Conservation (phyloP, 176 grass and related monocot genomes). For the Lolium perenne region DNA sequence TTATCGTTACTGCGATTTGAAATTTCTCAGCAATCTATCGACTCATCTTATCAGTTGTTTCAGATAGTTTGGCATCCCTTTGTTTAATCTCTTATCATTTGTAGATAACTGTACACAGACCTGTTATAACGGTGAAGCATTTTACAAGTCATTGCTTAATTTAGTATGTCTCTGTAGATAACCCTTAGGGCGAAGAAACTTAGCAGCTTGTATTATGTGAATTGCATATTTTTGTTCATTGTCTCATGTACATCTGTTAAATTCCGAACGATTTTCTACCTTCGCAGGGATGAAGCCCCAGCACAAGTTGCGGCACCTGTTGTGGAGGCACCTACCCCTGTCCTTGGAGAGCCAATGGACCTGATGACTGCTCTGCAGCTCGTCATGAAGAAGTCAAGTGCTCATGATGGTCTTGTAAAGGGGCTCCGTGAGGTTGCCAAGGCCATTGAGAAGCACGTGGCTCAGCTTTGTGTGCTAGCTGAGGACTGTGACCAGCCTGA, state of each 20-base stretch:
- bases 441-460: conserved; percentile 68
- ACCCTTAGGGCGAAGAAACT: not conserved
- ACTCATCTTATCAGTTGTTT: too few relatives aligned
- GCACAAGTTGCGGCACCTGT: conserved; percentile 13
- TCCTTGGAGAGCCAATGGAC: conserved; percentile 80
- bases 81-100: not conserved
- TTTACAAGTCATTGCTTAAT: too few relatives aligned
- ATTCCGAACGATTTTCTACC: not conserved
- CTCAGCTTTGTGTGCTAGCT: conserved; percentile 68
- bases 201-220: not conserved
- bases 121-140: too few relatives aligned
- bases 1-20: too few relatives aligned
- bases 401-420: conserved; percentile 71
- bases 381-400: conserved; percentile 70
- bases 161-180: too few relatives aligned
- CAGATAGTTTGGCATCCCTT: too few relatives aligned
- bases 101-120: not conserved
- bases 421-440: conserved; percentile 71
- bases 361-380: conserved; percentile 76
- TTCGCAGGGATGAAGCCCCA: conserved; percentile 57
- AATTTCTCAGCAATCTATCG: too few relatives aligned
- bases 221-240: not conserved
- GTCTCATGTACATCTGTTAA: not conserved
- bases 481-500: conserved; percentile 82
- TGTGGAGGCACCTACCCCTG: conserved; percentile 28